Evolutionary conservation across 352 stramenopile species (phyloP).

Genomic region (Pythium sp.): DNA sequence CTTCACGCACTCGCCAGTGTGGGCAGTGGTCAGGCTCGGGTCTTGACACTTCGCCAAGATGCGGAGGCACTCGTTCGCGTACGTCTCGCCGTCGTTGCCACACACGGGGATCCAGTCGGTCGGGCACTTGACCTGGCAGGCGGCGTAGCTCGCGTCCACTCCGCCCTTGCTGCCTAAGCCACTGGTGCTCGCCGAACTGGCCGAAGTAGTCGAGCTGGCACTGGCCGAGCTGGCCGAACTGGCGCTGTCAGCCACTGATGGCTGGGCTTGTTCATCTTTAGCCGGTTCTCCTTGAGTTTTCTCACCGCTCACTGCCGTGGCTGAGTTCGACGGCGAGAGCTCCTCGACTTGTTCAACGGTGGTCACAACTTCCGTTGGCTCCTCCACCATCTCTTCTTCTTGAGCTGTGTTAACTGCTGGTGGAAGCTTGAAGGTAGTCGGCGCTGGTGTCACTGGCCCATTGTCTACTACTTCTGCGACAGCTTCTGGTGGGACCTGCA

Average conservation of each 20-base stretch:
- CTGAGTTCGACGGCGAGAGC: not conserved
- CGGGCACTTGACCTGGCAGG: slow-evolving; percentile 13
- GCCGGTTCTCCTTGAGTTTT: not conserved
- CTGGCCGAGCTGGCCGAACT: not conserved
- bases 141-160: not conserved
- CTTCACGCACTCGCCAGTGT: slow-evolving; percentile 29
- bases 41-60: slow-evolving; percentile 48
- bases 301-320: not conserved
- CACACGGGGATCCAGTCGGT: slow-evolving; percentile 9
- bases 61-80: slow-evolving; percentile 42
- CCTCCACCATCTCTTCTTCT: too few species aligned
- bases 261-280: not conserved
- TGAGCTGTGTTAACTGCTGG: not conserved
- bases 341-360: not conserved
- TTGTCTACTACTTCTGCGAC: not conserved
- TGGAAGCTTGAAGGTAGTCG: not conserved
- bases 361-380: not conserved
- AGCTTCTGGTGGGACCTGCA: not conserved
- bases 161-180: not conserved
- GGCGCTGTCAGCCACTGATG: not conserved
- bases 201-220: too few species aligned
- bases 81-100: slow-evolving; percentile 16
- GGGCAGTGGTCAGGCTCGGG: slow-evolving; percentile 37
- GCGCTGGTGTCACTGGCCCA: not conserved
- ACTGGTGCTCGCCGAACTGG: not conserved